Base-by-base conservation (phyloP, 2,329 filamentous ascomycete genomes). In the Calonectria pauciramosa region DNA sequence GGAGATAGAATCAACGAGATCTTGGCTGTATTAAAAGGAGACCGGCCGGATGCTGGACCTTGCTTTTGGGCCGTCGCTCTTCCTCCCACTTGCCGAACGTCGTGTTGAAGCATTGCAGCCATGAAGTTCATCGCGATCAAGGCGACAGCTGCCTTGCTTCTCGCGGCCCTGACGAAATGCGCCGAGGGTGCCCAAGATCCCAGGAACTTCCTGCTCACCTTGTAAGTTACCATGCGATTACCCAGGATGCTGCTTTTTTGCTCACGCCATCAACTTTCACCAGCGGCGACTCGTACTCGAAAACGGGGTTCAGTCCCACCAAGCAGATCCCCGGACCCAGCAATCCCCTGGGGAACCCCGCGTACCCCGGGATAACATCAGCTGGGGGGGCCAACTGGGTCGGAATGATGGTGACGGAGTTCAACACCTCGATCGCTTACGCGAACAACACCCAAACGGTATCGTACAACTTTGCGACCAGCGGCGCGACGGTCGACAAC, bases 211-310 rank as follows among this genome's bases (percentile, higher is more conserved):
- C 32, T 59, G 2, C 32, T 59, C 54, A 59, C 54, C 32, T 59
- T 59, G 54, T 59, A 59, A 38, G 54, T 16, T 7, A 23, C 5
- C 20, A 16, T 32, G n/a, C n/a, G 2, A 23, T 30, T 3, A 8
- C 32, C 2, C n/a, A 5, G 6, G 4, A 56, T 14, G 18, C 16
- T 6, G 10, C n/a, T 5, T 34, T n/a, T n/a, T n/a, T n/a, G n/a
- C 52, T 56, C 32, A 56, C 18, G 10, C 18, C 9, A 56, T 10
- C 6, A 8, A n/a, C n/a, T 23, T 38, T 14, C 32, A 23, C 32
- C n/a, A 59, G 54, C 32, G 54, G 54, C 54, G 54, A 59, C 54
- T 59, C 54, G 20, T 59, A 59, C 32, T 59, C 54, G 7, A 59
- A 59, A 11, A 59, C 54, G 18, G 54, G 54, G 6, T 59, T 59